Percentiles rank a stretch among this genome's conserved stretches.
Evolutionary conservation across 1,139 yeast genomes (phyloP).

Genomic region (Blastobotrys indianensis): DNA sequence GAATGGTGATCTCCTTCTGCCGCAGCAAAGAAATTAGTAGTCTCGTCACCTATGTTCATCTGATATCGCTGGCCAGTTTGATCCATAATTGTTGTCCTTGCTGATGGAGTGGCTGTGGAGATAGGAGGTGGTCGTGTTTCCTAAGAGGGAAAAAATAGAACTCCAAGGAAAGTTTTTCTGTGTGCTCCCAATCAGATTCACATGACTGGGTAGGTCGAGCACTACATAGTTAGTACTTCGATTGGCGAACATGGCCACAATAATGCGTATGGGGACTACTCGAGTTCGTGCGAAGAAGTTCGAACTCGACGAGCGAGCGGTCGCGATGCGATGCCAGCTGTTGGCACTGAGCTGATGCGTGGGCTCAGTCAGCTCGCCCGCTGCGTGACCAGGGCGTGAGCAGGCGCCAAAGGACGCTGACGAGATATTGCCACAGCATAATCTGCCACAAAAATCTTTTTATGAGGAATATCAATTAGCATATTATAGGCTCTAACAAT

Average conservation of each 20-base stretch:
- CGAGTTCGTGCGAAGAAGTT: background rate
- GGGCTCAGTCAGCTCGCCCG: background rate
- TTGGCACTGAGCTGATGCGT: background rate
- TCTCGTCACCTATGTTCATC: conserved; percentile 9
- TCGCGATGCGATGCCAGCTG: background rate
- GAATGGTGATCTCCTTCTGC: conserved; percentile 9
- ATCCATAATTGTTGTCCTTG: conserved; percentile 4
- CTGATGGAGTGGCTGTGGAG: background rate
- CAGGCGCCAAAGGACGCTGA: background rate
- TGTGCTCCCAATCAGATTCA: background rate
- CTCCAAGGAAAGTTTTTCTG: background rate
- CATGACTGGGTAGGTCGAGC: background rate
- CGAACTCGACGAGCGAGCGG: background rate
- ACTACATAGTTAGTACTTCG: background rate
- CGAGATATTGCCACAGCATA: too few relatives aligned
- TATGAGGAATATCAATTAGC: too few relatives aligned
- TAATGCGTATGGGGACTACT: background rate
- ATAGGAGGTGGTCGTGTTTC: background rate
- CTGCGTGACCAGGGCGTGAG: conserved; percentile 5
- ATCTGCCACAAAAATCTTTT: too few relatives aligned
- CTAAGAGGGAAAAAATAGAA: background rate
- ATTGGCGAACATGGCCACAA: background rate
- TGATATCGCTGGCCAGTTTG: conserved; percentile 5
- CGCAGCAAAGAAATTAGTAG: conserved; percentile 9
- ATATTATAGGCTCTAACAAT: too few relatives aligned